Base-by-base conservation (phyloP, 2,329 filamentous ascomycete species). In the Fusarium mangiferae region DNA sequence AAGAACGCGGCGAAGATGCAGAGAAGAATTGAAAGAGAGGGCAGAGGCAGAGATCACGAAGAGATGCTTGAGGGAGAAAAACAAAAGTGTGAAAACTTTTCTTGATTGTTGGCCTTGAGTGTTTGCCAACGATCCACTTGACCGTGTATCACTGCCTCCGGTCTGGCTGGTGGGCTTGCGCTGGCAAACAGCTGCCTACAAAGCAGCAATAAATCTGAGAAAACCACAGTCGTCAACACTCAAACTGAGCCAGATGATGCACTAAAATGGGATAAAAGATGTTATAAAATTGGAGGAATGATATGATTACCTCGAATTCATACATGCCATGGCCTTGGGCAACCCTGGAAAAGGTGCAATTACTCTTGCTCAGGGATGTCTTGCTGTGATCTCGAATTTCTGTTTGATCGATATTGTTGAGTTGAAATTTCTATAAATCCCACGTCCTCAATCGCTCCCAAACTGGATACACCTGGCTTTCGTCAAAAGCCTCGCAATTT, bases 121-220 rank as follows among this genome's bases (percentile, higher is more conserved):
- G 18, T 14, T 4, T 52, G 33, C 49, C 36, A 35, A 0, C 49
- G 20, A 24, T 22, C 17, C 2, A 15, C 3, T 15, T 15, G 18
- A 22, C 49, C 9, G 6, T 26, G n/a, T 8, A 26, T 52, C 18
- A 52, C n/a, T 12, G 33, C 13, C 6, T 3, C 24, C 0, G 6
- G 26, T 36, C 9, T 11, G 6, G 6, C n/a, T 22, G 0, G 9
- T 4, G 1, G 13, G 33, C 17, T 52, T 18, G 17, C 49, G 22
- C 33, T 52, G 49, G 33, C 33, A 12, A 14, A 52, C n/a, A 52
- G n/a, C n/a, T 36, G 20, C 20, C 4, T 0, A 28, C 26, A 18
- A 8, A 1, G 2, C 0, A 17, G 26, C 1, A 22, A 22, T 0
- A 8, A 6, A 8, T 3, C 13, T 0, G 0, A 22, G 26, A 22